Conservation (phyloP, 306 rosid genomes). For the Leucaena leucocephala region DNA sequence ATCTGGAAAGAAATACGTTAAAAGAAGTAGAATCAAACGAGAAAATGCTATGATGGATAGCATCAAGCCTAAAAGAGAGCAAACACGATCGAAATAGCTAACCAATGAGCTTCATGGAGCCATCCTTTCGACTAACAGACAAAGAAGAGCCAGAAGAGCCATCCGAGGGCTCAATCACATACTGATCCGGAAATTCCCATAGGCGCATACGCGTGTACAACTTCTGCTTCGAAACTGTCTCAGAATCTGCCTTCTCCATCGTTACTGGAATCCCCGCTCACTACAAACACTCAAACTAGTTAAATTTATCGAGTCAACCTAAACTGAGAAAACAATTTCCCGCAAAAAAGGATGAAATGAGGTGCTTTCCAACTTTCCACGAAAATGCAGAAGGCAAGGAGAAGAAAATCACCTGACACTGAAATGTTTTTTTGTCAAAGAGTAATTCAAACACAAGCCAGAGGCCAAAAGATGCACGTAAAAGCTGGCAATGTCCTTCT, state of each 20-base stretch:
- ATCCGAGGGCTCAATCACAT: constrained; percentile 89
- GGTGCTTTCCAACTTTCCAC: constrained; percentile 27
- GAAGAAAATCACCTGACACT: constrained; percentile 31
- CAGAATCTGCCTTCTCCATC: constrained; percentile 87
- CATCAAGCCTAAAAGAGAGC: constrained; percentile 18
- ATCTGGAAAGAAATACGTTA: constrained; percentile 46
- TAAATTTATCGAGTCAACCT: constrained; percentile 4
- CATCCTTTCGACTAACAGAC: constrained; percentile 75
- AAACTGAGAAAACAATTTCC: constrained; percentile 36
- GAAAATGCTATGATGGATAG: neutral
- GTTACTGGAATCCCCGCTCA: constrained; percentile 48
- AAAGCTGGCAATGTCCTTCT: constrained; percentile 21
- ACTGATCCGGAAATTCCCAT: constrained; percentile 95
- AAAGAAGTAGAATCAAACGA: neutral
- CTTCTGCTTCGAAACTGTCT: constrained; percentile 78
- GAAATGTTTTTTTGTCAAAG: neutral
- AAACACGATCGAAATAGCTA: constrained; percentile 18
- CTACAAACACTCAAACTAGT: constrained; percentile 37
- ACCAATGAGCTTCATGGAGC: constrained; percentile 88
- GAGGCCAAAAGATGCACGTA: constrained; percentile 12
- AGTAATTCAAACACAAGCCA: constrained; percentile 25
- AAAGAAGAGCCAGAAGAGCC: constrained; percentile 81
- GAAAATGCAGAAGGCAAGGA: constrained; percentile 12
- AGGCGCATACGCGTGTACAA: constrained; percentile 83
- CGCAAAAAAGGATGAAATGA: constrained; percentile 25